Evolutionary conservation across 129 eudicot species (phyloP).

Genomic region (Artemisia tridentata): DNA sequence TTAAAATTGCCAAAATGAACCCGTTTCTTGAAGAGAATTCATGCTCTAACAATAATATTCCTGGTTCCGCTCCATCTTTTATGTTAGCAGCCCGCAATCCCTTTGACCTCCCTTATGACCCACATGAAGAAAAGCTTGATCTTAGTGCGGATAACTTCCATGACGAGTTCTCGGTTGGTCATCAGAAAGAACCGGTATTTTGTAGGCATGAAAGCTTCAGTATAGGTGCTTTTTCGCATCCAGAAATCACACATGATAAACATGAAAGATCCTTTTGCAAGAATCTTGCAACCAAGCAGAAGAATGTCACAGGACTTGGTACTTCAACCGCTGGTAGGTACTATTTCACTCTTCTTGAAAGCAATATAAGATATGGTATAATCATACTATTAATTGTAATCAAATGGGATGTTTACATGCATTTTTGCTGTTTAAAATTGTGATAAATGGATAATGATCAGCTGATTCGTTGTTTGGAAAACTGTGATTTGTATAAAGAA

Average conservation of each 20-base stretch:
- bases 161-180: slow-evolving; percentile 42
- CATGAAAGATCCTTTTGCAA: slow-evolving; percentile 18
- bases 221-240: slow-evolving; percentile 33
- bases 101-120: slow-evolving; percentile 82
- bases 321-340: slow-evolving; percentile 26
- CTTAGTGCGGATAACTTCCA: slow-evolving; percentile 55
- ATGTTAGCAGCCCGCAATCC: slow-evolving; percentile 53
- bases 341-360: slow-evolving; percentile 17
- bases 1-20: slow-evolving; percentile 31
- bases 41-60: slow-evolving; percentile 24
- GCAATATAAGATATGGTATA: background rate
- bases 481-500: too few relatives aligned
- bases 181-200: slow-evolving; percentile 44
- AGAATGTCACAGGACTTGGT: slow-evolving; percentile 16
- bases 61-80: slow-evolving; percentile 79
- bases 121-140: slow-evolving; percentile 67
- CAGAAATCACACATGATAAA: slow-evolving; percentile 27
- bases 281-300: slow-evolving; percentile 28
- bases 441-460: too few relatives aligned
- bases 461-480: too few relatives aligned
- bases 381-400: background rate
- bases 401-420: too few relatives aligned
- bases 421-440: too few relatives aligned
- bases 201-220: slow-evolving; percentile 67
- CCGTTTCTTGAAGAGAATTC: slow-evolving; percentile 28